Percentiles rank a stretch among this genome's conserved stretches.
These are phyloP conservation scores for Cyberlindnera maritima DNA, from an alignment of 805 yeast species.

Conservation along the genomic window DNA sequence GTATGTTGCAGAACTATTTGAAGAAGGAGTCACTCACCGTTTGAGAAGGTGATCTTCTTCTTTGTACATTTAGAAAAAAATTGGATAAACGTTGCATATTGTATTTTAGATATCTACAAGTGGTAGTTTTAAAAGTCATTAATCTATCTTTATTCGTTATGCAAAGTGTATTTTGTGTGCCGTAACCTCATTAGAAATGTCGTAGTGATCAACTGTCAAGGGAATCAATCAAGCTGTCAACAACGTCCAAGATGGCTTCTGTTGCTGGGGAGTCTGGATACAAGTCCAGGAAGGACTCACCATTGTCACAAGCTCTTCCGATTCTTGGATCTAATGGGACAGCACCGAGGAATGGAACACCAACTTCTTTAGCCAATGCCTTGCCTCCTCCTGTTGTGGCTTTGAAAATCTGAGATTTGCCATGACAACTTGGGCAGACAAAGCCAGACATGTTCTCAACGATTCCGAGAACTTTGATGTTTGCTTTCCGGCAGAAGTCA, in stretches of 20 bases:
- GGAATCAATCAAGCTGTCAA: constrained; percentile 62
- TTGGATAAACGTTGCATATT: constrained; percentile 4
- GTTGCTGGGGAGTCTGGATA: constrained; percentile 94
- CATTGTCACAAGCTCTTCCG: constrained; percentile 83
- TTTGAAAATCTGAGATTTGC: constrained; percentile 84
- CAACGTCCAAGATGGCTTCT: constrained; percentile 79
- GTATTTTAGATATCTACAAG: not conserved
- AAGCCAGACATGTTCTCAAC: constrained; percentile 99
- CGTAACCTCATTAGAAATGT: not conserved
- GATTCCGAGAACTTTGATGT: constrained; percentile 78
- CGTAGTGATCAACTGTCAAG: constrained; percentile 30
- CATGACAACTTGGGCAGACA: constrained; percentile 93
- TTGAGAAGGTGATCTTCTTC: not conserved
- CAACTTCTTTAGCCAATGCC: constrained; percentile 74
- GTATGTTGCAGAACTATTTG: constrained; percentile 10
- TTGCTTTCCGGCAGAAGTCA: constrained; percentile 91
- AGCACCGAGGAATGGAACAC: constrained; percentile 78
- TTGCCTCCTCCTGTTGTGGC: constrained; percentile 98
- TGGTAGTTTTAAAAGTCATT: not conserved
- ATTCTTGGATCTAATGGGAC: constrained; percentile 96
- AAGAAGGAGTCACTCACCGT: constrained; percentile 10
- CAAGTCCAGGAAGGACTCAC: constrained; percentile 77
- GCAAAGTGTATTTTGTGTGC: not conserved
- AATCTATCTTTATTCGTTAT: not conserved
- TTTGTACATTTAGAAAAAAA: not conserved